Conservation (phyloP, 306 rosid genomes). For the Prunus persica region DNA sequence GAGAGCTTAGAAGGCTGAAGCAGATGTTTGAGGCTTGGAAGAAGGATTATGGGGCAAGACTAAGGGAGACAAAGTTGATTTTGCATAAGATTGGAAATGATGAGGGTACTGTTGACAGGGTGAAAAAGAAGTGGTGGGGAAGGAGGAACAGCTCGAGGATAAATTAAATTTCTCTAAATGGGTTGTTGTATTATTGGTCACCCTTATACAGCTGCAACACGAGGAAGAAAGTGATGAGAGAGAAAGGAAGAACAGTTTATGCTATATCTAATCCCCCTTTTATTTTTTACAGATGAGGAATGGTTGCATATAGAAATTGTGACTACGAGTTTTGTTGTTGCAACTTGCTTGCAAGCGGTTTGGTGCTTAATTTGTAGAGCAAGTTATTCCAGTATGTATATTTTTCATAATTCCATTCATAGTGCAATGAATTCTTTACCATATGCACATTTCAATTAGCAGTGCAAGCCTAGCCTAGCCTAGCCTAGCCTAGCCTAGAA, state of each 20-base stretch:
- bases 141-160: conserved; percentile 91
- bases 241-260: conserved; percentile 15
- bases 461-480: too few relatives aligned
- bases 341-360: conserved; percentile 14
- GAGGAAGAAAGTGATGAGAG: conserved; percentile 29
- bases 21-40: conserved; percentile 99
- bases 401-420: conserved; percentile 10
- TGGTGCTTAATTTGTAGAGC: conserved; percentile 20
- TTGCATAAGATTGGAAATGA: conserved; percentile 84
- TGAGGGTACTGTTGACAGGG: conserved; percentile 60
- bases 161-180: conserved; percentile 34
- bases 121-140: conserved; percentile 93
- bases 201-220: neutral
- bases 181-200: conserved; percentile 4
- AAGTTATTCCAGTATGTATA: conserved; percentile 32
- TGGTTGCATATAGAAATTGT: conserved; percentile 24
- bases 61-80: conserved; percentile 86
- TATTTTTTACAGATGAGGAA: conserved; percentile 17
- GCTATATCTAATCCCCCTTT: conserved; percentile 28
- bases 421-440: conserved; percentile 11
- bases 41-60: conserved; percentile 80
- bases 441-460: neutral
- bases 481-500: too few relatives aligned
- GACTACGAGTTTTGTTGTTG: conserved; percentile 28
- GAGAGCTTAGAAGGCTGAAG: conserved; percentile 87